Percentiles rank a stretch among this genome's conserved stretches.
Conservation (phyloP, 495 filamentous ascomycete species). For the Neurospora discreta region DNA sequence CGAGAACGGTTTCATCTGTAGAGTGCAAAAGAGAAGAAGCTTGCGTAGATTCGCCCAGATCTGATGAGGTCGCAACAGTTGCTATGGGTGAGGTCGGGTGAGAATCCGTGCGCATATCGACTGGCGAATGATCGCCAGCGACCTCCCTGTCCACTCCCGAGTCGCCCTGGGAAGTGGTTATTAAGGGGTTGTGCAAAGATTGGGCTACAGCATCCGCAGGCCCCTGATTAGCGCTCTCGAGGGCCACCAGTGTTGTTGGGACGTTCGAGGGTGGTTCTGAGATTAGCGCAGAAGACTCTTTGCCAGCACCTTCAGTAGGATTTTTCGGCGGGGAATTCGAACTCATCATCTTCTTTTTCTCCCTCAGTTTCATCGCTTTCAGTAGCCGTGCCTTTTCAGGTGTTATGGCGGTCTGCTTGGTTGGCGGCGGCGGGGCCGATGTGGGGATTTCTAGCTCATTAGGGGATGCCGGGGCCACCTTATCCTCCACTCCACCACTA, state of each 20-base stretch:
- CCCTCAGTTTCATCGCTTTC: slow-evolving; percentile 82
- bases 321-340: slow-evolving; percentile 5
- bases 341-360: slow-evolving; percentile 57
- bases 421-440: slow-evolving; percentile 16
- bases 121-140: slow-evolving; percentile 22
- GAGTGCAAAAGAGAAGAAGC: slow-evolving; percentile 45
- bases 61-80: slow-evolving; percentile 29
- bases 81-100: slow-evolving; percentile 38
- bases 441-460: slow-evolving; percentile 31
- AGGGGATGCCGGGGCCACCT: slow-evolving; percentile 42
- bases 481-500: slow-evolving; percentile 31
- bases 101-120: slow-evolving; percentile 33
- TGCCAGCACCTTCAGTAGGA: slow-evolving; percentile 3
- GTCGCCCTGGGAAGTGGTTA: slow-evolving; percentile 25
- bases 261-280: slow-evolving; percentile 3
- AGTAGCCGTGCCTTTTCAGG: slow-evolving; percentile 84
- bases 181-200: not conserved
- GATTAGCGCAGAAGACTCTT: slow-evolving; percentile 7
- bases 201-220: not conserved
- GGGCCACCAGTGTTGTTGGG: not conserved
- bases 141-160: slow-evolving; percentile 27
- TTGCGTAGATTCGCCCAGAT: slow-evolving; percentile 40
- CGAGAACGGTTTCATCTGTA: slow-evolving; percentile 40
- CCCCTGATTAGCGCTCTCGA: not conserved
- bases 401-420: slow-evolving; percentile 54